phyloP scores from a whole-genome alignment of 78 protist species.

The Tieghemostelium lacteum region DNA sequence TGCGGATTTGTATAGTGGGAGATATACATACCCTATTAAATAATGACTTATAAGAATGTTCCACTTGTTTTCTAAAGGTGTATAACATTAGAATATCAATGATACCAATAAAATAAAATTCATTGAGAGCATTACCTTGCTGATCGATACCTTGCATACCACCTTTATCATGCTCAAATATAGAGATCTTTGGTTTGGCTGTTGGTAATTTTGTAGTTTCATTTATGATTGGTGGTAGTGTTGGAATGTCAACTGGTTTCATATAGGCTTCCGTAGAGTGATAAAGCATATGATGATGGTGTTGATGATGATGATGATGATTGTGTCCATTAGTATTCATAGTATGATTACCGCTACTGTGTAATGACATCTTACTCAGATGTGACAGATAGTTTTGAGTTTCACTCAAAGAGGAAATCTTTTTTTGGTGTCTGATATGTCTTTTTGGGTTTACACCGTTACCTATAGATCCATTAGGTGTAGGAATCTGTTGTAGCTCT shows the following conservation, averaged over 20 bases:
- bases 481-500: too few relatives aligned
- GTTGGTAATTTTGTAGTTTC: background rate
- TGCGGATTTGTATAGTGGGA: background rate
- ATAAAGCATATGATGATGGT: too few relatives aligned
- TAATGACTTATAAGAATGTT: conserved; percentile 84
- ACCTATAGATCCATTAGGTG: too few relatives aligned
- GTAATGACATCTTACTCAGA: background rate
- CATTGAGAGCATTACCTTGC: conserved; percentile 17
- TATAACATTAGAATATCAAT: conserved; percentile 91
- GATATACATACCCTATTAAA: conserved; percentile 36
- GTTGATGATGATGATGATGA: background rate
- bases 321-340: background rate
- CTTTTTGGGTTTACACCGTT: background rate
- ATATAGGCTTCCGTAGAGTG: conserved; percentile 16
- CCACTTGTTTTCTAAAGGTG: conserved; percentile 86
- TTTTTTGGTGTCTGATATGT: conserved; percentile 17
- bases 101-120: conserved; percentile 87
- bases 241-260: conserved; percentile 30
- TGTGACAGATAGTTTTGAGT: conserved; percentile 38
- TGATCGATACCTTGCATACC: conserved; percentile 84
- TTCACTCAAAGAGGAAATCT: conserved; percentile 45
- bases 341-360: background rate
- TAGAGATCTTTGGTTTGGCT: conserved; percentile 60
- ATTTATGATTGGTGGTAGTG: conserved; percentile 29
- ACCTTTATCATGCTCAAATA: conserved; percentile 78